A percentile compares a stretch with the other conserved stretches of the same genome.
These are phyloP conservation scores for Phytomonas serpens DNA, from an alignment of 208 protist species.

Conservation along the genomic window DNA sequence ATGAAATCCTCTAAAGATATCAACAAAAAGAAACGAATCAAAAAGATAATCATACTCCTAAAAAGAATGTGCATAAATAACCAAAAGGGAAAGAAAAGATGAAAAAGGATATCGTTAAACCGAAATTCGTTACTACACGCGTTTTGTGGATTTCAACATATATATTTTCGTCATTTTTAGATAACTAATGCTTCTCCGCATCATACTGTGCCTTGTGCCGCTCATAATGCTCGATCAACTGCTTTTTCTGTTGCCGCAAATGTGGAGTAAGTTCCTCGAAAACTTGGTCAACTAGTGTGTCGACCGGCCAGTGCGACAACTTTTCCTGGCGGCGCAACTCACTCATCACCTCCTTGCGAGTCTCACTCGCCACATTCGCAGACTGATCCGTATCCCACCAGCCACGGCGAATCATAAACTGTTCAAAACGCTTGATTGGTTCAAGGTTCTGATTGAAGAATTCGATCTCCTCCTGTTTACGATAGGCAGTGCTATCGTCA, in stretches of 20 bases:
- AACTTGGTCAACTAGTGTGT: slow-evolving; percentile 44
- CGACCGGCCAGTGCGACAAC: slow-evolving; percentile 50
- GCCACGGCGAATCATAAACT: slow-evolving; percentile 34
- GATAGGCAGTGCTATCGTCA: slow-evolving; percentile 93
- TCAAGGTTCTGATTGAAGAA: slow-evolving; percentile 37
- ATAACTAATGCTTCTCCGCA: slow-evolving; percentile 27
- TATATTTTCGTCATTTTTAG: not conserved
- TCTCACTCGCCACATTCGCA: slow-evolving; percentile 24
- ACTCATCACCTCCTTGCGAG: slow-evolving; percentile 35
- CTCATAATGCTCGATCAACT: slow-evolving; percentile 51
- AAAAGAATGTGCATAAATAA: slow-evolving; percentile 8
- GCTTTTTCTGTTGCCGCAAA: slow-evolving; percentile 31
- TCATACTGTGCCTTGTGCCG: slow-evolving; percentile 40
- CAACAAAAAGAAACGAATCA: not conserved
- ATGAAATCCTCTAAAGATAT: not conserved
- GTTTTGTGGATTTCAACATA: not conserved
- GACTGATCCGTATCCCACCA: slow-evolving; percentile 62
- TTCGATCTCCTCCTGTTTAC: slow-evolving; percentile 48
- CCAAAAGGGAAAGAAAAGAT: not conserved
- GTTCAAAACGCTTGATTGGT: slow-evolving; percentile 66
- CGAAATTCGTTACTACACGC: not conserved
- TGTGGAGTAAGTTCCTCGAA: slow-evolving; percentile 47
- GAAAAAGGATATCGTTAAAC: not conserved
- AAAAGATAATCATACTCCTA: not conserved
- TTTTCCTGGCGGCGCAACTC: slow-evolving; percentile 68